These are phyloP conservation scores for Moricandia arvensis DNA, from an alignment of 345 rosid species.

Conservation along the genomic window DNA sequence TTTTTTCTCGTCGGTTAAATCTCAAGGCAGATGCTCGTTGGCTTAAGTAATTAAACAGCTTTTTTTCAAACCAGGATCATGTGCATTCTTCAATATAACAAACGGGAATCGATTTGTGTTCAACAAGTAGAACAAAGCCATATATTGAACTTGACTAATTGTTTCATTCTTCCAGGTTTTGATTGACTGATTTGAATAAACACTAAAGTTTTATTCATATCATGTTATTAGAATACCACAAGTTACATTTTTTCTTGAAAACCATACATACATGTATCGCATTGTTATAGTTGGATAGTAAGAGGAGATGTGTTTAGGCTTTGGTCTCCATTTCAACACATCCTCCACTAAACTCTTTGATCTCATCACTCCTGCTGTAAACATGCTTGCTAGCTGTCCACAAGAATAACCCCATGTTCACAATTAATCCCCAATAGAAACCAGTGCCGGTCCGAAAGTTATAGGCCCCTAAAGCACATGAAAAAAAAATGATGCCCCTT, in stretches of 20 bases:
- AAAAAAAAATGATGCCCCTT: no score
- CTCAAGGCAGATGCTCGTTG: background rate
- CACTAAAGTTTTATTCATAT: conserved; percentile 23
- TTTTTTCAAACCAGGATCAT: background rate
- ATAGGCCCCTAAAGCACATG: no score
- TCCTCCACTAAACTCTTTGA: conserved; percentile 40
- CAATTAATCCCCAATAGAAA: no score
- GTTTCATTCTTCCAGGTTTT: background rate
- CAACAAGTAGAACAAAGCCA: conserved; percentile 4
- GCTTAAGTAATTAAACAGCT: background rate
- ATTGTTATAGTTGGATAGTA: conserved; percentile 36
- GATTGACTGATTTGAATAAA: conserved; percentile 9
- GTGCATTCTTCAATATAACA: background rate
- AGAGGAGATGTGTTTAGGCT: conserved; percentile 57
- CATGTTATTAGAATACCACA: conserved; percentile 20
- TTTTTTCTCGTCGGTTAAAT: background rate
- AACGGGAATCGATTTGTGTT: background rate
- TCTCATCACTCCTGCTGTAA: conserved; percentile 73
- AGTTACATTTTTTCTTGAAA: conserved; percentile 12
- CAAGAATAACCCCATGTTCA: no score
- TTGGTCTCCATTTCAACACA: conserved; percentile 51
- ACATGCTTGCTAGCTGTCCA: conserved; percentile 66
- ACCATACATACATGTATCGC: conserved; percentile 34
- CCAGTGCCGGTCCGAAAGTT: no score
- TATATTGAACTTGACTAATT: conserved; percentile 6